Base-by-base conservation (phyloP, 2,329 filamentous ascomycete genomes). In the Exophiala bonariae region DNA sequence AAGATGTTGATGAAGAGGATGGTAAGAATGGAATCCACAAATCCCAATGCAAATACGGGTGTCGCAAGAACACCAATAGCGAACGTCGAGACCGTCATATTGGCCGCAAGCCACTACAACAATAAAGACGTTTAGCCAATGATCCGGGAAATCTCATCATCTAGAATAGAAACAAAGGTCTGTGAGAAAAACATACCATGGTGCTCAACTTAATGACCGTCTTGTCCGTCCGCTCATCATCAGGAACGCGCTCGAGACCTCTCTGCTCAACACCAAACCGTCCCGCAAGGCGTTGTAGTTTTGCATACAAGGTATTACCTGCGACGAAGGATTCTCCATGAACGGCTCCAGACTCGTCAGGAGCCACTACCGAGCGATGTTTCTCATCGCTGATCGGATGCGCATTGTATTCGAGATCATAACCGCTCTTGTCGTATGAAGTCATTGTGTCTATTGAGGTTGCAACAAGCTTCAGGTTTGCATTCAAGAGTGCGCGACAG, bases 1-100 rank as follows among this genome's bases (percentile, higher is more conserved):
- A 92, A 71, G 3, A 89, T 62, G 59, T 90, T 91, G 71, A 91
- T 80, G 68, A 90, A 87, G 42, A 92, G 65, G 49, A 87, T 83
- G 23, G 83, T 79, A 36, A 92, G 69, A 26, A 86, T 80, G 6
- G 83, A 81, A 60, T 92, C 88, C 39, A 85, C 73, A 56, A 88
- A 90, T 8, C 86, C 86, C 7, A 92, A 76, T 7, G 68, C 67
- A 67, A 89, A 91, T 18, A 87, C 67, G 7, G 82, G 77, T n/a
- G 82, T 76, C 1, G 80, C 83, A 4, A 87, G 77, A 14, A 86
- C 80, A 36, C 86, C 88, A 46, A 90, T 84, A 39, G 87, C 86
- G 60, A 90, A 89, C 11, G 84, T 83, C 18, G 82, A 85, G 38
- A 89, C 82, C 43, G 87, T 84, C 82, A 90, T 82, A 68, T 90